Base-by-base conservation (phyloP, 2,329 filamentous ascomycete species). In the Sporothrix pseudoabietina region DNA sequence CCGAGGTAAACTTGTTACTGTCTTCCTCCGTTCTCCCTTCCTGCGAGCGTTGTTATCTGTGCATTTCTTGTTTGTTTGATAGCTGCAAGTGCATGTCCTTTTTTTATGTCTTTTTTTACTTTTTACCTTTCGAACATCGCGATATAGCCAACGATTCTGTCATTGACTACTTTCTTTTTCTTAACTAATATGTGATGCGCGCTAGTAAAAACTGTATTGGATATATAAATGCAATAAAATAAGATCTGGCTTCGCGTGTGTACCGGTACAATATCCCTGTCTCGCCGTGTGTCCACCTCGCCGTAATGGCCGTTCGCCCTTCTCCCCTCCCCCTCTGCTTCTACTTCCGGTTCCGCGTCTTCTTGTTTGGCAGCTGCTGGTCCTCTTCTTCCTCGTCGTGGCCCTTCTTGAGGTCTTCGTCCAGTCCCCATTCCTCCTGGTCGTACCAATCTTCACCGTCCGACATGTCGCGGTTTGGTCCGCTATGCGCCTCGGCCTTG, bases 381-480 rank as follows among this genome's bases (percentile, higher is more conserved):
- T 94, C 92, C 79, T 95, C 92, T 79, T 96, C 93, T 78, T 95
- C 93, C 79, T 92, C 90, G 75, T 94, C 92, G 78, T 92, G 90
- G 0, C 93, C 93, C 82, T 96, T 96, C 80, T 93, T 91, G 8
- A 95, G 82, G 76, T 92, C 90, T 75, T 92, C 91, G 9, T 88
- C 87, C 68, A 96, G 80, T 0, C 88, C 88, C 92, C 92, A 95
- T 82, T 93, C 91, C 71, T 93, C 91, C 78, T 88, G 88, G 81
- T 97, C 93, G 79, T 94, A 94, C 92, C 92, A 97, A 80, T 97
- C 93, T 83, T 97, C 93, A 12, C 92, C 92, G 79, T 97, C 93
- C 69, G 91, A 94, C 90, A 96, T 90, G 80, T 94, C 92, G 69
- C 90, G 81, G 79, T 90, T 89, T 22, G 84, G 79, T 1, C 89